Evolutionary conservation across 345 rosid genomes (phyloP), one percentile per base, ranked within the genome.

Genomic region (Gossypium australe): DNA sequence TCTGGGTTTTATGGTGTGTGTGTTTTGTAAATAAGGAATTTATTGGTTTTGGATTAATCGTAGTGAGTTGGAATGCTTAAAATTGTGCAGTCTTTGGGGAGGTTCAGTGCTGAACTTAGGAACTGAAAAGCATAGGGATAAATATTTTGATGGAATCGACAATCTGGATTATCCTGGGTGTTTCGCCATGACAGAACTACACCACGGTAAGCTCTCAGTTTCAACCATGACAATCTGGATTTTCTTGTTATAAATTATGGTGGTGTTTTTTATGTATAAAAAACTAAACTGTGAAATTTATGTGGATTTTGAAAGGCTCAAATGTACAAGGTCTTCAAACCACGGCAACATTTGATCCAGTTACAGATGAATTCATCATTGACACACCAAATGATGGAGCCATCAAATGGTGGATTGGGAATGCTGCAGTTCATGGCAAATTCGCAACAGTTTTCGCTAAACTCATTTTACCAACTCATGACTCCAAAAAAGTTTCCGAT

Each of bases 351-450:
- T 95, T 95, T 73, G 97, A 95, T 80, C 98, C 89, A 1, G 51
- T 89, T 9, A 89, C 80, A 20, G 98, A 93, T 58, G 97, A 93
- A 69, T 95, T 95, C 52, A 48, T 93, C 34, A 85, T 93, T 38
- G 84, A 90, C 81, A 95, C 98, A 3, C 97, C 97, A 45, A 78
- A 91, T 79, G 97, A 95, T 47, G 98, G 99, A 63, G 98, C 99
- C 49, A 93, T 93, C 75, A 95, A 95, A 82, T 95, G 99, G 99
- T 93, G 98, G 99, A 95, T 93, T 79, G 98, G 99, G 38, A 95
- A 95, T 80, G 99, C 98, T 65, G 98, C 98, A 9, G 97, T 91
- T 77, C 97, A 95, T 76, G 99, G 99, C 9, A 95, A 90, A 84
- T 91, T 96, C 51, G 98, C 98, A 17, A 83, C 90, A 65, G 99